phyloP scores from a whole-genome alignment of 1,284 basidiomycete species.

The Apiotrichum gracile region DNA sequence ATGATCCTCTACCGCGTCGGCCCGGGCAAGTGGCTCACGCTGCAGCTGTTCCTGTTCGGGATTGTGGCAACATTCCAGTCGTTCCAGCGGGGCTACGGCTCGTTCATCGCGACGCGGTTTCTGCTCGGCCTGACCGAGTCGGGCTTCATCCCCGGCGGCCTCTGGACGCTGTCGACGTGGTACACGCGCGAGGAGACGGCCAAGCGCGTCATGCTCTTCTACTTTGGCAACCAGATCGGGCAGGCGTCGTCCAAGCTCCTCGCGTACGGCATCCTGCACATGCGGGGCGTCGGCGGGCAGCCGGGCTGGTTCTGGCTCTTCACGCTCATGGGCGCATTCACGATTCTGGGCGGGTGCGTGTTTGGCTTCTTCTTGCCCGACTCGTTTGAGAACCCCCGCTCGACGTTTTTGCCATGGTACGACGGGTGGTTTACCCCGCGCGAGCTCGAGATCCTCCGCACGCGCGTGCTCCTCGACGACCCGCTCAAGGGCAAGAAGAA shows the following conservation, averaged over 20 bases:
- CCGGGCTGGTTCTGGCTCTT: conserved; percentile 30
- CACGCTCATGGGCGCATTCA: conserved; percentile 25
- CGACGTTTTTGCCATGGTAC: conserved; percentile 25
- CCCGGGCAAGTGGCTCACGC: conserved; percentile 22
- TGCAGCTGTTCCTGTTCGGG: conserved; percentile 31
- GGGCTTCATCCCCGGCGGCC: conserved; percentile 30
- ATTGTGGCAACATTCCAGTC: conserved; percentile 31
- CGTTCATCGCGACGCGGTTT: conserved; percentile 29
- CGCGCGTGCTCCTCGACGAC: conserved; percentile 32
- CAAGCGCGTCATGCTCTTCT: conserved; percentile 30
- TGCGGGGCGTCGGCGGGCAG: conserved; percentile 23
- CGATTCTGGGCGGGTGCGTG: conserved; percentile 26
- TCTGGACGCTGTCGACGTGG: conserved; percentile 20
- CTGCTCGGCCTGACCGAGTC: conserved; percentile 28
- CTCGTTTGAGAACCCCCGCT: conserved; percentile 18
- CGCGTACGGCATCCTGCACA: conserved; percentile 29
- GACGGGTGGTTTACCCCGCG: conserved; percentile 24
- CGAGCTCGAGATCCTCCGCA: conserved; percentile 32
- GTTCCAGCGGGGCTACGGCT: conserved; percentile 26
- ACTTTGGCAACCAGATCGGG: conserved; percentile 27
- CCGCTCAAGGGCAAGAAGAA: conserved; percentile 34
- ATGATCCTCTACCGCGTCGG: conserved; percentile 25
- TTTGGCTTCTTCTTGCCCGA: conserved; percentile 31
- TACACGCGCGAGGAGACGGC: conserved; percentile 29
- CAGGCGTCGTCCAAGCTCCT: conserved; percentile 20